Percentiles rank a stretch among this genome's conserved stretches.
Conservation (phyloP, 805 yeast genomes). For the Scheffersomyces spartinae region DNA sequence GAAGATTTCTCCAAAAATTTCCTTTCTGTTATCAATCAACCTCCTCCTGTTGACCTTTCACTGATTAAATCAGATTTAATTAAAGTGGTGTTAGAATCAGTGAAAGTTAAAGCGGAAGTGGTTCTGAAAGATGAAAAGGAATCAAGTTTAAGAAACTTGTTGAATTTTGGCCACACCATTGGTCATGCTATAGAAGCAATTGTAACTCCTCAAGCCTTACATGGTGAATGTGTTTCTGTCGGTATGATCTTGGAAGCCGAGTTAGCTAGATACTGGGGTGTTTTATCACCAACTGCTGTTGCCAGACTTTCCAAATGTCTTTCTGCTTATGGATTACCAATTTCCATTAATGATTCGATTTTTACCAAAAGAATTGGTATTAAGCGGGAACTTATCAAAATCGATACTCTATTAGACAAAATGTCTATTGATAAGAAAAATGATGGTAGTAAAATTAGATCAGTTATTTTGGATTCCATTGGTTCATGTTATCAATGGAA, state of each 20-base stretch:
- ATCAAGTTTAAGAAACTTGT: slow-evolving; percentile 81
- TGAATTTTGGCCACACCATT: slow-evolving; percentile 93
- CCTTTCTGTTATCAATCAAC: slow-evolving; percentile 46
- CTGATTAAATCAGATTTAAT: slow-evolving; percentile 64
- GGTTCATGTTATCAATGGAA: slow-evolving; percentile 83
- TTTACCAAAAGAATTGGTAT: slow-evolving; percentile 59
- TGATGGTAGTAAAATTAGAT: slow-evolving; percentile 83
- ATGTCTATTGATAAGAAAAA: slow-evolving; percentile 97
- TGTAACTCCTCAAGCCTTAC: slow-evolving; percentile 88
- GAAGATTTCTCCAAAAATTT: slow-evolving; percentile 67
- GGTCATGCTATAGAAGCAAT: slow-evolving; percentile 99
- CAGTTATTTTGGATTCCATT: slow-evolving; percentile 71
- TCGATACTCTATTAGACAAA: slow-evolving; percentile 60
- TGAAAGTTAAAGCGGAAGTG: slow-evolving; percentile 85
- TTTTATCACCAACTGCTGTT: slow-evolving; percentile 85
- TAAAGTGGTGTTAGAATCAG: slow-evolving; percentile 74
- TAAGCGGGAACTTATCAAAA: slow-evolving; percentile 54
- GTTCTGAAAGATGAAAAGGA: slow-evolving; percentile 93
- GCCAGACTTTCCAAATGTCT: slow-evolving; percentile 79
- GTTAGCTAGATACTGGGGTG: slow-evolving; percentile 81
- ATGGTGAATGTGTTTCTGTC: slow-evolving; percentile 98
- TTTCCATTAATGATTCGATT: slow-evolving; percentile 59
- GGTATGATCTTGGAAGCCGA: slow-evolving; percentile 95
- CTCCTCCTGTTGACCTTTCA: slow-evolving; percentile 48
- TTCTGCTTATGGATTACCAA: slow-evolving; percentile 78